A percentile compares a stretch with the other conserved stretches of the same genome.
These are phyloP conservation scores for Phascolomyces articulosus DNA, from an alignment of 371 early-diverging fungal genomes.

Conservation along the genomic window DNA sequence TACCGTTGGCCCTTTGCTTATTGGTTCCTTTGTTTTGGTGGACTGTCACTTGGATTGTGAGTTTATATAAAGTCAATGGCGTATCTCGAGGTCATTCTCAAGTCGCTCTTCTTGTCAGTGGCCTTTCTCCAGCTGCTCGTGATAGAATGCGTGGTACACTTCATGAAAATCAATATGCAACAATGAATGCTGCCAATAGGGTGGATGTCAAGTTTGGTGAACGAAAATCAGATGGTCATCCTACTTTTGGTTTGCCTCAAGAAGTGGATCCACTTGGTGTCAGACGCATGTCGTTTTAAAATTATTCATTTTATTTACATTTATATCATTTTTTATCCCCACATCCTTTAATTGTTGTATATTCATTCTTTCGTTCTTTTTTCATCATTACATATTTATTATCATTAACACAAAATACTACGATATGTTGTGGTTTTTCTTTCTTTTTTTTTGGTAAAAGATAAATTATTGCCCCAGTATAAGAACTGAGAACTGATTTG, in stretches of 20 bases:
- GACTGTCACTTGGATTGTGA: slow-evolving; percentile 9
- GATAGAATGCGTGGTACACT: slow-evolving; percentile 5
- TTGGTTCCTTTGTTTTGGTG: slow-evolving; percentile 17
- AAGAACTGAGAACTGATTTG: no score
- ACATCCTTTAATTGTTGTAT: no score
- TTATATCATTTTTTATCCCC: no score
- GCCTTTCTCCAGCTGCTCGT: slow-evolving; percentile 6
- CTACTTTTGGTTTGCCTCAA: slow-evolving; percentile 12
- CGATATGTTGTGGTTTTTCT: no score
- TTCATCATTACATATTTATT: no score
- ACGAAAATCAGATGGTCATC: slow-evolving; percentile 9
- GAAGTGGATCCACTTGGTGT: slow-evolving; percentile 13
- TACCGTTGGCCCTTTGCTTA: slow-evolving; percentile 6
- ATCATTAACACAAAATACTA: no score
- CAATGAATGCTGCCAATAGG: not conserved
- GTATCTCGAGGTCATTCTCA: slow-evolving; percentile 21
- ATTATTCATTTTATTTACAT: not conserved
- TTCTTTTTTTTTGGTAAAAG: no score
- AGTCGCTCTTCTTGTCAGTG: slow-evolving; percentile 15
- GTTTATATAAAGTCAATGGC: slow-evolving; percentile 12
- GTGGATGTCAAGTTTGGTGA: slow-evolving; percentile 18
- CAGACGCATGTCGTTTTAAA: slow-evolving; percentile 13
- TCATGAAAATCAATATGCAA: slow-evolving; percentile 10
- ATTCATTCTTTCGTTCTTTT: no score
- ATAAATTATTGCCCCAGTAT: no score